Evolutionary conservation across 805 yeast genomes (phyloP).

Genomic region (Suhomyces sp.): DNA sequence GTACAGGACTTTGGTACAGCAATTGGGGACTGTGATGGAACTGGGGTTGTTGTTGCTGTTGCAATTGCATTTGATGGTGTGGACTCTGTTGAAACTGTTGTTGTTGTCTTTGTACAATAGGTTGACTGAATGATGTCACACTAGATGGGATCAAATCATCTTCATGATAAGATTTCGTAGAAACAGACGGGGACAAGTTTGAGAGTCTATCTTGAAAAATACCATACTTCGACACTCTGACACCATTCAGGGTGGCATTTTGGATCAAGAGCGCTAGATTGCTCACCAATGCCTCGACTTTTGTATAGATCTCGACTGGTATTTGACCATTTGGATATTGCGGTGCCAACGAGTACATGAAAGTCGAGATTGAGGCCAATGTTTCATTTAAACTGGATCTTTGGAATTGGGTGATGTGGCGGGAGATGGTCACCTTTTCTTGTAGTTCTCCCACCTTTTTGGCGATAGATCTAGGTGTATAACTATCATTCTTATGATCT

Average conservation of each 20-base stretch:
- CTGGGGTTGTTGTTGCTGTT: not conserved
- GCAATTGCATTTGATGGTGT: not conserved
- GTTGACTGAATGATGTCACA: not conserved
- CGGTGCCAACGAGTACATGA: conserved; percentile 12
- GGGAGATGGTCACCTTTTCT: conserved; percentile 3
- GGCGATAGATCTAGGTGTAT: conserved; percentile 1
- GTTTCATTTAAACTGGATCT: conserved; percentile 10
- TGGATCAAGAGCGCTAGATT: conserved; percentile 4
- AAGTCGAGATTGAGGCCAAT: conserved; percentile 8
- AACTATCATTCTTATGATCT: no score
- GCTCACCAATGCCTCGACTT: conserved; percentile 8
- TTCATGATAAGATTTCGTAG: conserved; percentile 10
- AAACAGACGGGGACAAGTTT: conserved; percentile 14
- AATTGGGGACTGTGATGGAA: conserved; percentile 4
- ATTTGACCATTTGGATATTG: conserved; percentile 11
- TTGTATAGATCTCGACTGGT: conserved; percentile 6
- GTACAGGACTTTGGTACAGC: no score
- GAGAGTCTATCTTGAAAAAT: conserved; percentile 11
- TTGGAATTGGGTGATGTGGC: conserved; percentile 12
- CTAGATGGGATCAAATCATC: conserved; percentile 2
- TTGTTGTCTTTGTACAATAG: not conserved
- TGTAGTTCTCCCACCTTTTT: conserved; percentile 8
- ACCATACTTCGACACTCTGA: conserved; percentile 5
- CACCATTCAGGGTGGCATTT: conserved; percentile 4
- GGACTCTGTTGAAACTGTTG: not conserved